These are phyloP conservation scores for Aspergillus sp. DNA, from an alignment of 2,329 filamentous ascomycete genomes.

Conservation along the genomic window DNA sequence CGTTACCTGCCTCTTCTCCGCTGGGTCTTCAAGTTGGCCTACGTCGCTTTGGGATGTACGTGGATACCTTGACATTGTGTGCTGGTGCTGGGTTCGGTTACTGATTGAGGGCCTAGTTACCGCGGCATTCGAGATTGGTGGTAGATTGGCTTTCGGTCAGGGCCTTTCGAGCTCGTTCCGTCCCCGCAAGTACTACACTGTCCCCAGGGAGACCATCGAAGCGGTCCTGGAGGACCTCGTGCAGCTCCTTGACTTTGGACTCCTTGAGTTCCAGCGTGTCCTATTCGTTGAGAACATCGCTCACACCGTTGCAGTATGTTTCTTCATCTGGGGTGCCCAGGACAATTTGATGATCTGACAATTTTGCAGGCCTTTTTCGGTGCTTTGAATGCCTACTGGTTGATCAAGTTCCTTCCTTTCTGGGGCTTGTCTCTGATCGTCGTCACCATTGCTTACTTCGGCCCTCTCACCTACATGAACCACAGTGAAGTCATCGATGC, in stretches of 20 bases:
- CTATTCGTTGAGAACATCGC: conserved; percentile 60
- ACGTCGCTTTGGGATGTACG: conserved; percentile 53
- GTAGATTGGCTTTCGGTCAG: conserved; percentile 50
- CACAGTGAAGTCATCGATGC: conserved; percentile 59
- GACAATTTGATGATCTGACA: background rate
- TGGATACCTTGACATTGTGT: conserved; percentile 18
- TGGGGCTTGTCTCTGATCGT: conserved; percentile 57
- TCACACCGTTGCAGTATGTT: conserved; percentile 52
- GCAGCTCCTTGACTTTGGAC: conserved; percentile 61
- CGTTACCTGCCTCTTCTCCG: conserved; percentile 58
- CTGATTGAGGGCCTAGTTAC: conserved; percentile 38
- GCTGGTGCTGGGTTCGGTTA: conserved; percentile 1
- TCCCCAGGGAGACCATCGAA: conserved; percentile 58
- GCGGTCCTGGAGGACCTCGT: conserved; percentile 55
- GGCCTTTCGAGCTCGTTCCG: conserved; percentile 56
- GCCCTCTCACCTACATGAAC: conserved; percentile 57
- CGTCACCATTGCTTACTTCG: conserved; percentile 51
- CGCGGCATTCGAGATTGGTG: conserved; percentile 51
- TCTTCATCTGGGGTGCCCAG: no score
- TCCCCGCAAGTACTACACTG: conserved; percentile 59
- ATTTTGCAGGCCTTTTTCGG: conserved; percentile 50
- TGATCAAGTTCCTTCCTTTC: conserved; percentile 59
- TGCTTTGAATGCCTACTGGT: conserved; percentile 55
- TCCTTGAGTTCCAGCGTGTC: conserved; percentile 61
- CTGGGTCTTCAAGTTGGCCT: conserved; percentile 55